These are phyloP conservation scores for Fusarium anguioides DNA, from an alignment of 2,329 filamentous ascomycete species.

Conservation along the genomic window DNA sequence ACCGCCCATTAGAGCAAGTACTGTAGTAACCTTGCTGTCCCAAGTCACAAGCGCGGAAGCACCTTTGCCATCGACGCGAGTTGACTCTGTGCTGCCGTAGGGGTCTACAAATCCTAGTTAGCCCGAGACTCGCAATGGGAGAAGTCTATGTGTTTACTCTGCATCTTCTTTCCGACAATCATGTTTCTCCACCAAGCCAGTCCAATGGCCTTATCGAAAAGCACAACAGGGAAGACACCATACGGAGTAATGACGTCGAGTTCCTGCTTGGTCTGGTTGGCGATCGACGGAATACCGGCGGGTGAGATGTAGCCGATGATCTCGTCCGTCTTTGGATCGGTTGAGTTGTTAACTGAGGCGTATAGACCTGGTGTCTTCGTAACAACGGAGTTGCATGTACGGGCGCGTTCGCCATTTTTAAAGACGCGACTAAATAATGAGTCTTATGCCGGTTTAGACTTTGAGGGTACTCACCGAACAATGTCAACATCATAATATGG, in stretches of 20 bases:
- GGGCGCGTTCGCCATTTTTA: constrained; percentile 54
- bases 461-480: constrained; percentile 43
- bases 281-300: constrained; percentile 54
- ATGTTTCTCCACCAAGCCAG: constrained; percentile 58
- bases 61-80: constrained; percentile 52
- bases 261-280: constrained; percentile 54
- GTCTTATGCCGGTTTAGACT: accelerated
- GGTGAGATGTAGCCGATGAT: constrained; percentile 56
- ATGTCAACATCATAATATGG: constrained; percentile 57
- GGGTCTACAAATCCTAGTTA: constrained; percentile 43
- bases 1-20: constrained; percentile 53
- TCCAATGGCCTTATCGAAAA: constrained; percentile 53
- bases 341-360: constrained; percentile 57
- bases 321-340: constrained; percentile 49
- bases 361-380: constrained; percentile 54
- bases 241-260: constrained; percentile 57
- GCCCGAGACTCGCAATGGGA: not conserved
- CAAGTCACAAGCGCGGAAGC: constrained; percentile 56
- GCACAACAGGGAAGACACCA: constrained; percentile 51
- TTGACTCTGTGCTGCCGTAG: constrained; percentile 56
- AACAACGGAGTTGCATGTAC: constrained; percentile 56
- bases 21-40: constrained; percentile 58
- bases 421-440: constrained; percentile 48
- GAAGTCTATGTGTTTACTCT: constrained; percentile 47
- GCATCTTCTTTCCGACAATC: constrained; percentile 56